phyloP scores from a whole-genome alignment of 2,329 filamentous ascomycete genomes.

The Xylaria sp. region DNA sequence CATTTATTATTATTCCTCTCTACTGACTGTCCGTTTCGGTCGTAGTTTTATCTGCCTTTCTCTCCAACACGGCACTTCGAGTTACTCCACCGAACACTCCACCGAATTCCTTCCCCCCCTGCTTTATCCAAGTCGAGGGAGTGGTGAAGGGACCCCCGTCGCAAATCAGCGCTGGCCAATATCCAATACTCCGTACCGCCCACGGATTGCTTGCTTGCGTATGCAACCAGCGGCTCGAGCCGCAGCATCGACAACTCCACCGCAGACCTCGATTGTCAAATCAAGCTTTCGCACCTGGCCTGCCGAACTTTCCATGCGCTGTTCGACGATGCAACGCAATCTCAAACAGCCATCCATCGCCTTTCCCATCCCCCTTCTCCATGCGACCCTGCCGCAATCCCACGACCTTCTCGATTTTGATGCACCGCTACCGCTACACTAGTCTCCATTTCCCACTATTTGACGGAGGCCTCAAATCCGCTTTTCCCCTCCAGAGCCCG shows the following conservation, averaged over 20 bases:
- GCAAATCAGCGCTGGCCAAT: conserved; percentile 19
- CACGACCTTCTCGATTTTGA: conserved; percentile 32
- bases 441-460: conserved; percentile 19
- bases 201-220: conserved; percentile 28
- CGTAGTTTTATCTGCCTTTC: conserved; percentile 7
- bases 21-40: conserved; percentile 5
- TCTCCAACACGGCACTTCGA: conserved; percentile 32
- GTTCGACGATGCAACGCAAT: conserved; percentile 39
- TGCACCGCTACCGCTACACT: conserved; percentile 19
- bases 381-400: conserved; percentile 24
- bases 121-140: conserved; percentile 18
- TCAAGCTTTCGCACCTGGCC: conserved; percentile 39
- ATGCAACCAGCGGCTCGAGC: conserved; percentile 43
- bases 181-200: not conserved
- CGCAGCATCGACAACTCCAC: conserved; percentile 35
- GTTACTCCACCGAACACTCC: conserved; percentile 33
- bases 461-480: conserved; percentile 27
- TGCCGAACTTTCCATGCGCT: conserved; percentile 39
- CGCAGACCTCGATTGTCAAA: conserved; percentile 35
- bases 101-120: conserved; percentile 19
- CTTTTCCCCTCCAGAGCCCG: conserved; percentile 19
- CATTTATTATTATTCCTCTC: not conserved
- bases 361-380: conserved; percentile 32
- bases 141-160: conserved; percentile 20
- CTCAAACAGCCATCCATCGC: conserved; percentile 31